Evolutionary conservation across 352 stramenopile species (phyloP).

Genomic region (Phytophthora kernoviae): DNA sequence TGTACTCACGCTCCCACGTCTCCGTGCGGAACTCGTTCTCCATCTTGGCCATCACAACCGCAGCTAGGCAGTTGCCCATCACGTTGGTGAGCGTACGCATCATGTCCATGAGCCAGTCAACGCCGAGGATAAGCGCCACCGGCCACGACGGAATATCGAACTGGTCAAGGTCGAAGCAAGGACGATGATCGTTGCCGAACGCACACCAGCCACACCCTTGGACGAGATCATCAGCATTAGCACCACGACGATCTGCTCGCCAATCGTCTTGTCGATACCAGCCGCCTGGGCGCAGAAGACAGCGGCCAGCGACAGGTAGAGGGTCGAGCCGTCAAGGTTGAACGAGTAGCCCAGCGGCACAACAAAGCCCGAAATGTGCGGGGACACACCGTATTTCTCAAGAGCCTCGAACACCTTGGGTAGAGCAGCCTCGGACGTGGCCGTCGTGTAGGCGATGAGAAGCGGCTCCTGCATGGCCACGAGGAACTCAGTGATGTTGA

Average conservation of each 20-base stretch:
- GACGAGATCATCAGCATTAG: conserved; percentile 66
- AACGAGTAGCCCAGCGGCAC: conserved; percentile 72
- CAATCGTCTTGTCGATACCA: conserved; percentile 47
- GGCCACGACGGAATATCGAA: conserved; percentile 66
- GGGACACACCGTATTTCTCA: conserved; percentile 53
- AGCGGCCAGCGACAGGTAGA: conserved; percentile 53
- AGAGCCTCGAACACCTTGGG: conserved; percentile 67
- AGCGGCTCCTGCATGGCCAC: conserved; percentile 55
- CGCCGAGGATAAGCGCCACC: conserved; percentile 56
- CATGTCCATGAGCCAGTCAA: conserved; percentile 73
- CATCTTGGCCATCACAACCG: conserved; percentile 67
- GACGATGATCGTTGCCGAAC: conserved; percentile 52
- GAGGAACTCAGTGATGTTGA: conserved; percentile 51
- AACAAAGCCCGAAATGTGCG: conserved; percentile 58
- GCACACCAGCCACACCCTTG: conserved; percentile 58
- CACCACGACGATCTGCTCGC: conserved; percentile 68
- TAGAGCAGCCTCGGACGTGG: conserved; percentile 57
- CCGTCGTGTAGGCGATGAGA: conserved; percentile 65
- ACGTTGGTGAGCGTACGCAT: conserved; percentile 60
- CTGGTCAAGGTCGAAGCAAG: conserved; percentile 53
- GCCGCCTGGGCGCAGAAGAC: conserved; percentile 65
- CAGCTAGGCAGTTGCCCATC: conserved; percentile 56
- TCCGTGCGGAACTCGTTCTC: conserved; percentile 66
- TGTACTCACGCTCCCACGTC: conserved; percentile 38
- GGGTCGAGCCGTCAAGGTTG: conserved; percentile 60